A percentile compares a stretch with the other conserved stretches of the same genome.
Evolutionary conservation across 208 protist genomes (phyloP).

Genomic region (Jaenimonas drosophilae): DNA sequence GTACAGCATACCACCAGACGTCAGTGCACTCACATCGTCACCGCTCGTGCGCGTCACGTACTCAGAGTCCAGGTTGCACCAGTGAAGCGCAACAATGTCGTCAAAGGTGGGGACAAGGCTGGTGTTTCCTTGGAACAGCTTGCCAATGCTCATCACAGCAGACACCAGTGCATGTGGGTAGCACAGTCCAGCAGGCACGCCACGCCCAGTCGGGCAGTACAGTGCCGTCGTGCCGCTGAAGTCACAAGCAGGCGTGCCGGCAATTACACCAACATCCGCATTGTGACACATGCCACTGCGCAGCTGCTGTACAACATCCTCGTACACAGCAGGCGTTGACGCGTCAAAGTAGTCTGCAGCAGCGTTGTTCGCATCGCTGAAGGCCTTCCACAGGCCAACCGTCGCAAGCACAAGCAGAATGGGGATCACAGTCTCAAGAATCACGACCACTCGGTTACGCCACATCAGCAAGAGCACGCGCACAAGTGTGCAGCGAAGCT

Average conservation of each 20-base stretch:
- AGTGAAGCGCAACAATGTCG: neutral
- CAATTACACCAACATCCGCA: conserved; percentile 1
- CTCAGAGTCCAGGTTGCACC: neutral
- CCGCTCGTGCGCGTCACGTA: neutral
- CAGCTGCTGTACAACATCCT: conserved; percentile 2
- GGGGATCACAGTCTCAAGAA: conserved; percentile 41
- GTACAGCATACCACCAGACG: conserved; percentile 25
- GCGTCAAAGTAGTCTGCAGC: conserved; percentile 10
- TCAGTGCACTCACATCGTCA: neutral
- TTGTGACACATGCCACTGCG: conserved; percentile 4
- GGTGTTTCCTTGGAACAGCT: conserved; percentile 5
- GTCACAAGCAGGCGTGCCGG: conserved; percentile 4
- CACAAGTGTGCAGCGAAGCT: conserved; percentile 40
- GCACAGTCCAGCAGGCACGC: conserved; percentile 15
- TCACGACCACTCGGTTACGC: conserved; percentile 25
- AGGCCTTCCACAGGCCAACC: conserved; percentile 28
- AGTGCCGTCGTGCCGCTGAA: neutral
- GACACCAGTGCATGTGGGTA: conserved; percentile 5
- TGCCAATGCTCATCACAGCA: neutral
- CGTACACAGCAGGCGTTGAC: neutral
- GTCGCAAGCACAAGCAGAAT: conserved; percentile 51
- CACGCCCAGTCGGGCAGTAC: conserved; percentile 14
- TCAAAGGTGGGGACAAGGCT: neutral
- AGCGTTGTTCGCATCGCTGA: conserved; percentile 4
- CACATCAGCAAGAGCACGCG: conserved; percentile 32